phyloP scores from a whole-genome alignment of 495 filamentous ascomycete species.

The Schizothecium vesticola region DNA sequence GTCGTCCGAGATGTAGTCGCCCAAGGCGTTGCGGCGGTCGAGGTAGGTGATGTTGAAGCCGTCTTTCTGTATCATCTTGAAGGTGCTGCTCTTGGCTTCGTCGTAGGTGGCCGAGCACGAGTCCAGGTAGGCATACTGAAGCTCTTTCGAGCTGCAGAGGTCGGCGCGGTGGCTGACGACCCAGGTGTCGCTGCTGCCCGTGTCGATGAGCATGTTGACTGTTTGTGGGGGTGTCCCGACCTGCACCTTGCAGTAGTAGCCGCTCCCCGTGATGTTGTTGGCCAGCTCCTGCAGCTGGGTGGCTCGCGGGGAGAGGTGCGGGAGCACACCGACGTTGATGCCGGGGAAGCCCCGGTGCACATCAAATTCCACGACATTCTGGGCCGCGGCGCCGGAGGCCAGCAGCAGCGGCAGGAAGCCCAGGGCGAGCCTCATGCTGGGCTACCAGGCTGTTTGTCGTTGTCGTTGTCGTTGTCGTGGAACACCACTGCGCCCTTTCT shows the following conservation, averaged over 20 bases:
- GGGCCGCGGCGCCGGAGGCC: constrained; percentile 15
- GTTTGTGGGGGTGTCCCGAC: constrained; percentile 67
- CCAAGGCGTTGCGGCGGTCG: constrained; percentile 52
- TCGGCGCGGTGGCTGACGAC: constrained; percentile 40
- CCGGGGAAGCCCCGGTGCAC: constrained; percentile 22
- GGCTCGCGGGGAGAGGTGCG: constrained; percentile 14
- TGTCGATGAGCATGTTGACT: constrained; percentile 56
- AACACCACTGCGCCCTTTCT: background rate
- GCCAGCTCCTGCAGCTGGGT: constrained; percentile 35
- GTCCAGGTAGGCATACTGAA: constrained; percentile 33
- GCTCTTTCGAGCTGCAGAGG: constrained; percentile 31
- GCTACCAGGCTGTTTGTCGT: background rate
- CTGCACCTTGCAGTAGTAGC: constrained; percentile 62
- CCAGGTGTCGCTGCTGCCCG: constrained; percentile 88
- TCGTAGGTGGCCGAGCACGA: constrained; percentile 37
- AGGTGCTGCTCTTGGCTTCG: constrained; percentile 62
- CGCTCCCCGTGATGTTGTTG: constrained; percentile 45
- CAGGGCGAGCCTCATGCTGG: constrained; percentile 14
- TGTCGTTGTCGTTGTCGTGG: background rate
- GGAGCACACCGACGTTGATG: constrained; percentile 13
- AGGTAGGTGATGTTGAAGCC: constrained; percentile 79
- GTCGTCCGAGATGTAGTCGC: constrained; percentile 76
- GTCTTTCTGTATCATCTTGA: constrained; percentile 53
- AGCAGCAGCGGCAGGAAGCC: constrained; percentile 17
- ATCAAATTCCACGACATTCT: constrained; percentile 28